Conservation (phyloP, 176 grass and related monocot genomes). For the Carex littledalei region DNA sequence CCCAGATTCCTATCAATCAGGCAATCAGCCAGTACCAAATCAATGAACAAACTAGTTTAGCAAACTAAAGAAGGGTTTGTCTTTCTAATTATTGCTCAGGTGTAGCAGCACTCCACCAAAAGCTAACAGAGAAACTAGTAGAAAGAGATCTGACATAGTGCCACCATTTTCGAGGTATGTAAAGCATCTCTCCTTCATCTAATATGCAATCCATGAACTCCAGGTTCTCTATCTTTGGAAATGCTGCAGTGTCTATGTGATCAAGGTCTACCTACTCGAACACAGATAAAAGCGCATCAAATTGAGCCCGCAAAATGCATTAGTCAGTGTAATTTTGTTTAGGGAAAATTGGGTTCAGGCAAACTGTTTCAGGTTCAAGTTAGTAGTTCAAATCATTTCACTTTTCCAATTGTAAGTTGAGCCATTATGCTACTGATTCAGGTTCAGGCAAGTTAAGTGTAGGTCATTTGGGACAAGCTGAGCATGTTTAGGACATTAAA, state of each 20-base stretch:
- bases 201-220: conserved; percentile 83
- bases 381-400: background rate
- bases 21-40: background rate
- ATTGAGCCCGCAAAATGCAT: background rate
- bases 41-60: conserved; percentile 5
- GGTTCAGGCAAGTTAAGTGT: background rate
- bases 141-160: conserved; percentile 91
- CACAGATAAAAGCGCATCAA: background rate
- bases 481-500: background rate
- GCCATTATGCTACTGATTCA: background rate
- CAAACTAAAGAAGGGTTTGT: background rate
- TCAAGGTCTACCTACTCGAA: conserved; percentile 86
- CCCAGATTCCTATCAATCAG: background rate
- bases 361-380: background rate
- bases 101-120: conserved; percentile 59
- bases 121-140: conserved; percentile 82
- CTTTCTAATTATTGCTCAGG: conserved; percentile 15
- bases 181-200: conserved; percentile 91
- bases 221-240: conserved; percentile 38
- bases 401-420: background rate
- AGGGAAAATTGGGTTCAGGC: background rate
- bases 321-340: background rate
- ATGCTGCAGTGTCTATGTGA: conserved; percentile 48
- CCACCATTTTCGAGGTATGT: conserved; percentile 98
- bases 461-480: background rate